Conservation (phyloP, 257 asterid species). For the Coffea eugenioides region DNA sequence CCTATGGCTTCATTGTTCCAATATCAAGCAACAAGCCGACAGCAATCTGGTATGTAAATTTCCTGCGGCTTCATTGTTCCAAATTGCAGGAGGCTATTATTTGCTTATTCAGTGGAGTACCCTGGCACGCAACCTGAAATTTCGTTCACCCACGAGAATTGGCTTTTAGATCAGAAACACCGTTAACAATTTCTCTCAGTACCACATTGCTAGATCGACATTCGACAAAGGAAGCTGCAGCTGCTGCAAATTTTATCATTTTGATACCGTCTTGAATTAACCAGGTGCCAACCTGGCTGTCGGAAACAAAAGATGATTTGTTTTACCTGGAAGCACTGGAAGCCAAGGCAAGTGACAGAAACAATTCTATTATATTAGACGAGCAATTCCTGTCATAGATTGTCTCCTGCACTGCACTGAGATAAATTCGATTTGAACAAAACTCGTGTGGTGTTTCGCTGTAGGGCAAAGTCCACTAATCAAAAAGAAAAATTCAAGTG, state of each 20-base stretch:
- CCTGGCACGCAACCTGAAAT: no score
- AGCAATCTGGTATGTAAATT: no score
- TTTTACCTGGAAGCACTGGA: background rate
- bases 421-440: background rate
- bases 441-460: background rate
- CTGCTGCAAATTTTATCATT: background rate
- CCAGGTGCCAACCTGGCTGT: background rate
- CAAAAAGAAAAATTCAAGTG: no score
- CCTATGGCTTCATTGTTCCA: no score
- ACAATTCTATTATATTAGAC: background rate
- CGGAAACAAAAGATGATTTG: constrained; percentile 5
- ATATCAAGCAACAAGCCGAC: no score
- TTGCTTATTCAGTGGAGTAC: no score
- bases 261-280: background rate
- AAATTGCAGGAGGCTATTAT: no score
- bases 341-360: background rate
- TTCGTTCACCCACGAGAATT: no score
- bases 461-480: no score
- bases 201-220: background rate
- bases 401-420: background rate
- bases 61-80: no score
- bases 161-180: background rate
- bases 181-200: background rate
- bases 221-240: background rate
- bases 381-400: background rate